A percentile compares a stretch with the other conserved stretches of the same genome.
phyloP scores from a whole-genome alignment of 805 yeast genomes.

The Barnettozyma wickerhamii region DNA sequence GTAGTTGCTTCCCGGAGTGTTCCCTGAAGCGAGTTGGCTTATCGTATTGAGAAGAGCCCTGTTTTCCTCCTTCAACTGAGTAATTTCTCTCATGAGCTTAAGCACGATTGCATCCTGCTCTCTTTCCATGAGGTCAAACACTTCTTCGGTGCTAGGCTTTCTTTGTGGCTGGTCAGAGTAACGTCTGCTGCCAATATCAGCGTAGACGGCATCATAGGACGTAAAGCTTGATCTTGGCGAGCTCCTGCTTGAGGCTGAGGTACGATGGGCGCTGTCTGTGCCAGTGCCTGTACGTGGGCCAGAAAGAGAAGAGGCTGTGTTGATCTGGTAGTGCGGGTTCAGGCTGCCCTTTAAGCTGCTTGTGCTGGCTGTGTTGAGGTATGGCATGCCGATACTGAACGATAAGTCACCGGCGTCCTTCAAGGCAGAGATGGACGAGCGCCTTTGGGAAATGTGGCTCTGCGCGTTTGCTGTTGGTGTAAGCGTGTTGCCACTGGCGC shows the following conservation, averaged over 20 bases:
- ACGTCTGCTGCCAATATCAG: slow-evolving; percentile 14
- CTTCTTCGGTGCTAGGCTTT: slow-evolving; percentile 39
- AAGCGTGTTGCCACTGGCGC: background rate
- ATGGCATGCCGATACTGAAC: slow-evolving; percentile 21
- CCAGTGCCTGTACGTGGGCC: slow-evolving; percentile 1
- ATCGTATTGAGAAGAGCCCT: slow-evolving; percentile 29
- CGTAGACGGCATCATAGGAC: slow-evolving; percentile 5
- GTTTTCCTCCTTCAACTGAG: slow-evolving; percentile 49
- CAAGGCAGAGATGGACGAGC: slow-evolving; percentile 16
- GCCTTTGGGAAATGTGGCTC: slow-evolving; percentile 10
- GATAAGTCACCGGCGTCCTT: slow-evolving; percentile 17
- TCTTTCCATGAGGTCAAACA: slow-evolving; percentile 59
- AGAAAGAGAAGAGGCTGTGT: slow-evolving; percentile 1
- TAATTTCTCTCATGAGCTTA: slow-evolving; percentile 60
- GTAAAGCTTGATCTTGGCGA: slow-evolving; percentile 21
- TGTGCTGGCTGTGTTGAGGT: slow-evolving; percentile 5
- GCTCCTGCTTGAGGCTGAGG: slow-evolving; percentile 10
- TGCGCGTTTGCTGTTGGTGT: background rate
- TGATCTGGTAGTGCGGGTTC: slow-evolving; percentile 3
- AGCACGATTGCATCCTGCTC: slow-evolving; percentile 76
- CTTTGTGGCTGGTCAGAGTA: slow-evolving; percentile 15
- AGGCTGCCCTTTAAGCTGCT: background rate
- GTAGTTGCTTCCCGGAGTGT: slow-evolving; percentile 4
- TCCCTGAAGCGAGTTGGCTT: slow-evolving; percentile 13
- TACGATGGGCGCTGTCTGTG: background rate